Base-by-base conservation (phyloP, 495 filamentous ascomycete genomes). In the Cladorrhinum samala region DNA sequence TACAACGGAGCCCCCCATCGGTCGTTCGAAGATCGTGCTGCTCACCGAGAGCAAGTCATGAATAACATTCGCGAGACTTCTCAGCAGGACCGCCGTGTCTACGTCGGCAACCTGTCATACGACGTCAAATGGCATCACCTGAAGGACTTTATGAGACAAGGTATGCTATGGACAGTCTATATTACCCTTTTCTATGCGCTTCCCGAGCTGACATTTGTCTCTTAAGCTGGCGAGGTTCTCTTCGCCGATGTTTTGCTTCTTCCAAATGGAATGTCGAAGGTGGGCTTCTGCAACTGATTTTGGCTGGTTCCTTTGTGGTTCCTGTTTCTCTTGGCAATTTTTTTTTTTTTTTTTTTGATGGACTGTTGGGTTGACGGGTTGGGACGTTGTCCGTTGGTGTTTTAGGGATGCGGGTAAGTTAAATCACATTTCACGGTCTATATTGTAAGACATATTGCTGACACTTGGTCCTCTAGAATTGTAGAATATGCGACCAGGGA, bases 181-280 rank as follows among this genome's bases (percentile, higher is more conserved):
- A 16, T 21, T 11, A 18, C 14, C 39, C 3, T 23, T 38, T 18
- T 18, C 1, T 8, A 13, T 21, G 8, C 14, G 6, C 5, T 4
- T 4, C 11, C 27, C 18, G 20, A 37, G 51, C 54, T 54, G 53
- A 59, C 43, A 50, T 49, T 11, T 13, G 14, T n/a, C n/a, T n/a
- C 50, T 63, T 65, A 72, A 98, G 93, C 93, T 79, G 93, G 93
- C 82, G 93, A 97, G 71, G 94, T 97, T 75, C 84, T 97, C 77
- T 98, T 94, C 76, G 93, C 93, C 83, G 93, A 98, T 82, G 92
- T 98, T 67, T 86, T 98, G 73, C 82, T 95, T 73, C 91, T 98
- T 90, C 94, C 94, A 69, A 98, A 98, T 84, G 93, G 93, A 90
- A 98, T 98, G 93, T 96, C 92, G 88, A 98, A 98, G 94, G 93